These are phyloP conservation scores for Penicillium sp. DNA, from an alignment of 2,329 filamentous ascomycete genomes.

Conservation along the genomic window DNA sequence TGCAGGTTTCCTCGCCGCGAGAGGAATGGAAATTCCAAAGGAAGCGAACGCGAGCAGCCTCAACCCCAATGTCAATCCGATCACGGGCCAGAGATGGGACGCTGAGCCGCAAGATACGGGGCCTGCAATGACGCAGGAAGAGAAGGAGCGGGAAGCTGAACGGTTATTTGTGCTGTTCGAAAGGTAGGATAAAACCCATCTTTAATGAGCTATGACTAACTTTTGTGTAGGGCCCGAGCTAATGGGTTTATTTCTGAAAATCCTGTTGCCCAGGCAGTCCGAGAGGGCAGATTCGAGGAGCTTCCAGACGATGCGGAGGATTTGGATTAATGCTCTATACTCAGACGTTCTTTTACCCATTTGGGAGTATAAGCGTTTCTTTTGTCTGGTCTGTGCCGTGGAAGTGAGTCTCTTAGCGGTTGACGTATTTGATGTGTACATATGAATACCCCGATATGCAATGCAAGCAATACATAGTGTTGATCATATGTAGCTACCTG, in stretches of 20 bases:
- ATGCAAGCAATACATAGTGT: not conserved
- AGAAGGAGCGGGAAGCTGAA: constrained; percentile 90
- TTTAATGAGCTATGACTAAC: constrained; percentile 16
- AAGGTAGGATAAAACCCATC: constrained; percentile 47
- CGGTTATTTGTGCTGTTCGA: constrained; percentile 87
- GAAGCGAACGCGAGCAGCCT: constrained; percentile 37
- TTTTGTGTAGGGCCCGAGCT: constrained; percentile 54
- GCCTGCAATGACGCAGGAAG: constrained; percentile 80
- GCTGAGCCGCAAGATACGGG: constrained; percentile 57
- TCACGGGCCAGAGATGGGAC: constrained; percentile 79
- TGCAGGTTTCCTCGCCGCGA: constrained; percentile 80
- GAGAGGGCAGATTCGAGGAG: constrained; percentile 68
- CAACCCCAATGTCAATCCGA: constrained; percentile 62
- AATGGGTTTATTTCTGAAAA: constrained; percentile 75
- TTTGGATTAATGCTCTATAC: constrained; percentile 13
- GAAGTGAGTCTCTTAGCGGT: not conserved
- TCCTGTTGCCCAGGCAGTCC: constrained; percentile 66
- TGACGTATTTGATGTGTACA: not conserved
- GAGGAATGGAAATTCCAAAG: constrained; percentile 72
- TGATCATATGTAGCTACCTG: not conserved
- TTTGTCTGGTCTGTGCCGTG: not conserved
- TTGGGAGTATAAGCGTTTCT: not conserved
- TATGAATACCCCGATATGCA: not conserved
- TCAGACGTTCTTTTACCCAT: not conserved
- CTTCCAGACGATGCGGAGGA: constrained; percentile 53